Conservation (phyloP, 2,329 filamentous ascomycete genomes). For the Neurospora sp. region DNA sequence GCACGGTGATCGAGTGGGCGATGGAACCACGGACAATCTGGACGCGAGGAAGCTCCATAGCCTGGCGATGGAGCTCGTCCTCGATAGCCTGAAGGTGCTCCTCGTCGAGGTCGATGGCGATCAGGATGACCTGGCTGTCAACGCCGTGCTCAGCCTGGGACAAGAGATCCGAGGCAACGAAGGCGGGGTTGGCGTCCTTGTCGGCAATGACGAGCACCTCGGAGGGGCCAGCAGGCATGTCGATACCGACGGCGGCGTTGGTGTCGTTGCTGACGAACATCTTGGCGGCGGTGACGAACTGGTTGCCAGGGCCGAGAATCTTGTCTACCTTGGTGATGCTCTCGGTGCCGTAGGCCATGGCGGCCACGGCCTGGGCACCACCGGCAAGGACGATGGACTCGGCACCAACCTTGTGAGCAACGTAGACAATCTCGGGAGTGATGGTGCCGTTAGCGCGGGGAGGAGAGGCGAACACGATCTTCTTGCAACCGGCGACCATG, state of each 20-base stretch:
- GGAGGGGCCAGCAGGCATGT: slow-evolving; percentile 95
- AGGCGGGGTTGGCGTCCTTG: slow-evolving; percentile 76
- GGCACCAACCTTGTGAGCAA: slow-evolving; percentile 91
- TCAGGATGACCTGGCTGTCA: slow-evolving; percentile 88
- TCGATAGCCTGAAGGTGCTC: slow-evolving; percentile 72
- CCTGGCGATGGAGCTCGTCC: slow-evolving; percentile 81
- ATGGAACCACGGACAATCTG: slow-evolving; percentile 90
- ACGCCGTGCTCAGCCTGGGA: slow-evolving; percentile 95
- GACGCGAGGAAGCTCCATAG: slow-evolving; percentile 75
- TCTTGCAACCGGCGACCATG: slow-evolving; percentile 93
- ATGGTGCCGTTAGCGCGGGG: slow-evolving; percentile 81
- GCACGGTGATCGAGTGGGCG: slow-evolving; percentile 80
- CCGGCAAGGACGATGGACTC: slow-evolving; percentile 93
- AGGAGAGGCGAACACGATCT: slow-evolving; percentile 86
- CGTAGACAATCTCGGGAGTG: slow-evolving; percentile 95
- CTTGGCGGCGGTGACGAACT: slow-evolving; percentile 97
- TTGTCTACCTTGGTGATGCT: slow-evolving; percentile 96
- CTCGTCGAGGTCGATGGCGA: slow-evolving; percentile 72
- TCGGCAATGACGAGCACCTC: slow-evolving; percentile 97
- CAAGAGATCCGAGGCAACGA: slow-evolving; percentile 88
- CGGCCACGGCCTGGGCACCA: slow-evolving; percentile 89
- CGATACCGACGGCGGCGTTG: slow-evolving; percentile 86
- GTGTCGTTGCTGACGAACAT: slow-evolving; percentile 98
- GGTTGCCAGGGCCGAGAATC: slow-evolving; percentile 94
- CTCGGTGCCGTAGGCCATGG: slow-evolving; percentile 95